Percentiles rank a stretch among this genome's conserved stretches.
phyloP scores from a whole-genome alignment of 345 rosid genomes.

The Barbarea vulgaris region DNA sequence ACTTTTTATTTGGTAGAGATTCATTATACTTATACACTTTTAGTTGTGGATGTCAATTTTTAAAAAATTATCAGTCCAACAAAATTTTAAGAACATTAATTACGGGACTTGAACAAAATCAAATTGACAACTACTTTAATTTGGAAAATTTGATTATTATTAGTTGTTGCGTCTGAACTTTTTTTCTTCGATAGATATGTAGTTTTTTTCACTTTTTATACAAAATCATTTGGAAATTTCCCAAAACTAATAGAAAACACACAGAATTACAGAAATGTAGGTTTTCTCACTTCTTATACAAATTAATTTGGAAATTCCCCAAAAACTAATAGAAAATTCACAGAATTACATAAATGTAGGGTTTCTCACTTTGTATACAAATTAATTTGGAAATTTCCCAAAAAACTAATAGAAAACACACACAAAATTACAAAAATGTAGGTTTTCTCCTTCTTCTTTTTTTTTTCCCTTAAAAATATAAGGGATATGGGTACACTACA shows the following conservation, averaged over 20 bases:
- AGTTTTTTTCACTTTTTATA: neutral
- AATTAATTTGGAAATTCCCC: too few relatives aligned
- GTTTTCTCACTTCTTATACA: neutral
- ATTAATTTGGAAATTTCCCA: neutral
- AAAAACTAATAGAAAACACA: neutral
- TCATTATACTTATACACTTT: constrained; percentile 6
- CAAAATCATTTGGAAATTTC: too few relatives aligned
- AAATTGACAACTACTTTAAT: constrained; percentile 12
- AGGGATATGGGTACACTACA: neutral
- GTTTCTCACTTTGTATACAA: neutral
- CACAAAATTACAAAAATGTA: neutral
- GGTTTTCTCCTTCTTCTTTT: neutral
- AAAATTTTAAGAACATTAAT: neutral
- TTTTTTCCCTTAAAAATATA: too few relatives aligned
- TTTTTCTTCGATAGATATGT: neutral
- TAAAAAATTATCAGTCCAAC: neutral
- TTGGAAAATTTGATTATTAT: neutral
- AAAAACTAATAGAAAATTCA: too few relatives aligned
- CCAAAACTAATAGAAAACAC: too few relatives aligned
- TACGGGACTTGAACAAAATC: neutral
- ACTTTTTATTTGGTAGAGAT: neutral
- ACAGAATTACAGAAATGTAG: too few relatives aligned
- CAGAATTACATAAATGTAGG: neutral
- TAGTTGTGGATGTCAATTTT: constrained; percentile 26
- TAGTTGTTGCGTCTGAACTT: neutral